These are phyloP conservation scores for Pythium utonaiense DNA, from an alignment of 352 stramenopile species.

Conservation along the genomic window DNA sequence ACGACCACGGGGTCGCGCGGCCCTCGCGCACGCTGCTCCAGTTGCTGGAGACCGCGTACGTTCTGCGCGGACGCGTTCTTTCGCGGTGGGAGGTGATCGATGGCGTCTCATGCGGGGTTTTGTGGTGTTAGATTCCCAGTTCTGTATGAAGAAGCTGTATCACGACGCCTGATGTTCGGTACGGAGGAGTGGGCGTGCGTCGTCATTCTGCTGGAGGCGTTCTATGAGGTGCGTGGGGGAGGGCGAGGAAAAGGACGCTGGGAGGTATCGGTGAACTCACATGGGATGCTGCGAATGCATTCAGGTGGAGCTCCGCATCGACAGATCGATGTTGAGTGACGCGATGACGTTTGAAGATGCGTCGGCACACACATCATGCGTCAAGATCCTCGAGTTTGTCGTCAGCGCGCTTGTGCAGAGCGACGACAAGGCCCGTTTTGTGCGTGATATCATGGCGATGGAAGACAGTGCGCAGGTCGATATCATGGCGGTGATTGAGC, in stretches of 20 bases:
- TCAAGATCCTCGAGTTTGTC: constrained; percentile 36
- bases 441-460: constrained; percentile 67
- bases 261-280: neutral
- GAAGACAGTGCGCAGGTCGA: constrained; percentile 52
- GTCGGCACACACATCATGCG: constrained; percentile 7
- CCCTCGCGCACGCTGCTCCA: constrained; percentile 24
- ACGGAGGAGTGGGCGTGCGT: constrained; percentile 22
- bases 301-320: constrained; percentile 26
- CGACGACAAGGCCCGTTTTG: constrained; percentile 46
- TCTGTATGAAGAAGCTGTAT: constrained; percentile 22
- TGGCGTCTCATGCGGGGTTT: neutral
- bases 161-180: constrained; percentile 1
- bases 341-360: constrained; percentile 13
- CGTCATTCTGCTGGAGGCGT: constrained; percentile 32
- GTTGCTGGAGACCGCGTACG: constrained; percentile 26
- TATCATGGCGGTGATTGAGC: constrained; percentile 67
- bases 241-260: neutral
- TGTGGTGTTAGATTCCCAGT: constrained; percentile 22
- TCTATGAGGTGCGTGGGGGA: constrained; percentile 55
- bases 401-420: constrained; percentile 56
- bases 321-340: constrained; percentile 13
- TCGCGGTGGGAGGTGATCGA: neutral
- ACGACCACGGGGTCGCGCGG: constrained; percentile 3
- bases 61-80: neutral
- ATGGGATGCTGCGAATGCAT: neutral